Base-by-base conservation (phyloP, 805 yeast genomes). In the Candida easanensis region DNA sequence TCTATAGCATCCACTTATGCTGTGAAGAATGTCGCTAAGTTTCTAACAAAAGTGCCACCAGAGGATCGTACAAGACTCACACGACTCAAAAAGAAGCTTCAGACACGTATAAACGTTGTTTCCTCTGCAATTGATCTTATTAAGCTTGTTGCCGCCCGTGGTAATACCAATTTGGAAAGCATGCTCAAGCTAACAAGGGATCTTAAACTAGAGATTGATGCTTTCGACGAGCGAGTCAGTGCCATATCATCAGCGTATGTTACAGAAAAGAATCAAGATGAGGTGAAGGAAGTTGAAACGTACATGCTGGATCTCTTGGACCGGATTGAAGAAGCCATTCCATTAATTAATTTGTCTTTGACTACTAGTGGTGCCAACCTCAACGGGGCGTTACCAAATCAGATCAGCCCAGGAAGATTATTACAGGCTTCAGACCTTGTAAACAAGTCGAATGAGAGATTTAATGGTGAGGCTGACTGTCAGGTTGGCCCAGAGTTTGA, bases 1-100 rank as follows among this genome's bases (percentile, higher is more conserved):
- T 79, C 88, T 2, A 52, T 85, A 17, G 93, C 90, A 0, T 79
- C 89, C 0, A 78, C 84, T 0, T 85, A 78, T 63, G 89, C 90
- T 18, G 70, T 84, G 33, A 79, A 76, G 45, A 78, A 84, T 1
- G 76, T 84, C n/a, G 61, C 77, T 9, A 72, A 61, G 39, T 71
- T 82, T 45, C 64, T 84, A 33, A 81, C 74, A 16, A 62, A 64
- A 27, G 69, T 77, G 10, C 86, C 88, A 0, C 74, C 65, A 21
- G 68, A 71, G 20, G 84, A 82, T 42, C 69, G 75, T 46, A 53
- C 53, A 5, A 61, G 66, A 17, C 63, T 85, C 22, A 71, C 70
- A 38, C 45, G 52, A 9, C 60, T 72, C 4, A 69, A 70, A 45
- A 61, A 66, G 19, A 70, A 71, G 51, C 65, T 85, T 20, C 76